Conservation (phyloP, 2,329 filamentous ascomycete species). For the Apiospora rasikravindrae region DNA sequence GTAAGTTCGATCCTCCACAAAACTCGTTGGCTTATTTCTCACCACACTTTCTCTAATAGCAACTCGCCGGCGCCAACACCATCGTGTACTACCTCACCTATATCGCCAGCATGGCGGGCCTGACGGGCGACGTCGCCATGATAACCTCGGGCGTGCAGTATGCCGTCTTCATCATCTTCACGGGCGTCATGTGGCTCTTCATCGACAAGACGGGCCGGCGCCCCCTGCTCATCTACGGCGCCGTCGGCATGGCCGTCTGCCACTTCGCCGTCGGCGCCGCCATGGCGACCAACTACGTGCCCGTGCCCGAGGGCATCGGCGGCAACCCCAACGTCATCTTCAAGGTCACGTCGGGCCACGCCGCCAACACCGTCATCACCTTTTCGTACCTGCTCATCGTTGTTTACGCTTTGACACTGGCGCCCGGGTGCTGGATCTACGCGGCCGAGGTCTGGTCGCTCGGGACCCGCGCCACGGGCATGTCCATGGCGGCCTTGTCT, state of each 20-base stretch:
- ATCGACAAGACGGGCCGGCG: slow-evolving; percentile 65
- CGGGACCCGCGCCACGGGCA: slow-evolving; percentile 63
- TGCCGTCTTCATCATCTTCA: slow-evolving; percentile 55
- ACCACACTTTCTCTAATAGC: slow-evolving; percentile 37
- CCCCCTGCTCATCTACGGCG: slow-evolving; percentile 68
- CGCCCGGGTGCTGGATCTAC: slow-evolving; percentile 70
- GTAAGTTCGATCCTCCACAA: slow-evolving; percentile 31
- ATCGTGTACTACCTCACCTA: slow-evolving; percentile 66
- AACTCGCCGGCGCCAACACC: slow-evolving; percentile 57
- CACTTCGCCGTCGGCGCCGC: slow-evolving; percentile 61
- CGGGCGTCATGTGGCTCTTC: slow-evolving; percentile 53
- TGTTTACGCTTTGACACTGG: slow-evolving; percentile 67
- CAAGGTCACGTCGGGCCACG: slow-evolving; percentile 50
- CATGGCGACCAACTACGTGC: slow-evolving; percentile 51
- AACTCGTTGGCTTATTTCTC: neutral
- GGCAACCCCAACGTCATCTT: slow-evolving; percentile 60
- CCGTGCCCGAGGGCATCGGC: slow-evolving; percentile 49
- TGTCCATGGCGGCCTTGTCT: slow-evolving; percentile 60
- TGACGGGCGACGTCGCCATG: slow-evolving; percentile 56
- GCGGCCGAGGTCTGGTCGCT: slow-evolving; percentile 68
- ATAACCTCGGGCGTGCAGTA: slow-evolving; percentile 63
- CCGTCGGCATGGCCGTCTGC: slow-evolving; percentile 67
- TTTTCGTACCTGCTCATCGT: slow-evolving; percentile 70
- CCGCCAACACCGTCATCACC: slow-evolving; percentile 67
- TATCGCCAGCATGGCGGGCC: slow-evolving; percentile 64